Evolutionary conservation across 1,284 basidiomycete species (phyloP), one percentile per base, ranked within the genome.

Genomic region (Cryptococcus floricola): DNA sequence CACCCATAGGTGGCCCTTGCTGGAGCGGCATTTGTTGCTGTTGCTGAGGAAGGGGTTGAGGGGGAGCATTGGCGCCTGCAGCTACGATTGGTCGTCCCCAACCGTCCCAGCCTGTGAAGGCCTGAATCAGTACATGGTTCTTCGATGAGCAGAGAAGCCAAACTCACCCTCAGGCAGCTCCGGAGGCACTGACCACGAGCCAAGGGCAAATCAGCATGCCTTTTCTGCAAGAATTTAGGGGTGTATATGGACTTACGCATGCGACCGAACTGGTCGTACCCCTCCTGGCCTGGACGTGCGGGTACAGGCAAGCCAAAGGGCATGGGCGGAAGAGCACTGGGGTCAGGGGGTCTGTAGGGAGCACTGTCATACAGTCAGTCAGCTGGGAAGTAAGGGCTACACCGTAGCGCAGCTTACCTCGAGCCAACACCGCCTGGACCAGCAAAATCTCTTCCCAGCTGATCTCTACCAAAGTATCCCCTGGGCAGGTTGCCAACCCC

Each of bases 281-380:
- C 70, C 57, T 72, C 70, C 58, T 72, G 70, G 28, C 70, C 70
- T 10, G 70, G 70, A 62, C 70, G 50, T 37, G 70, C 70, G 51
- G 70, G 66, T 50, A 72, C 70, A 2, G 70, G 68, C 16, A 72
- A 56, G 23, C 70, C 70, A 27, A 58, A 61, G 7, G 69, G 70
- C 70, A 72, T 72, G 13, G 67, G 70, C 42, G 68, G 66, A 9
- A 66, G 50, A 12, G 66, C 61, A 14, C 63, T 64, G n/a, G 70
- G 70, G 46, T 72, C 70, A n/a, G 70, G 70, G 16, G 70, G 70
- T 46, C 70, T 59, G 54, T 72, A 72, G 12, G 70, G 70, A 34
- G 31, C 31, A 34, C 54, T 72, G 70, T 52, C 70, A 3, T 25
- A 23, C 44, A 39, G 19, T 34, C 8, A 14, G 39, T 41, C 27